phyloP scores from a whole-genome alignment of 2,329 filamentous ascomycete genomes.

The Colletotrichum spinosum region DNA sequence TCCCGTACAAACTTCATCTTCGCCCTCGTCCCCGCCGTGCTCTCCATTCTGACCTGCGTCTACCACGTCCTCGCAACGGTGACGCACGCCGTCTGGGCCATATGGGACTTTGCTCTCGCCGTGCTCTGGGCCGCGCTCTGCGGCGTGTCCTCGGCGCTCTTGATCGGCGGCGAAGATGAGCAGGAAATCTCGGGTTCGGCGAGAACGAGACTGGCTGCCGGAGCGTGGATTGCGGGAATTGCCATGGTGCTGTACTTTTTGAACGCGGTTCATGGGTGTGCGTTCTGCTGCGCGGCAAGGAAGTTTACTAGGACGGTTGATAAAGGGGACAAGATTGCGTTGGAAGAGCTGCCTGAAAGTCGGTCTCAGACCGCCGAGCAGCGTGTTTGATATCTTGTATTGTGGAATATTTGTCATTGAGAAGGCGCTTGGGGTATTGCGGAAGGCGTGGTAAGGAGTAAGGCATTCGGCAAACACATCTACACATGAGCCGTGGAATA shows the following conservation, averaged over 20 bases:
- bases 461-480: neutral
- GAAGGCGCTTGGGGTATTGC: neutral
- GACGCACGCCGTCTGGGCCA: slow-evolving; percentile 29
- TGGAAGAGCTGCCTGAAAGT: slow-evolving; percentile 8
- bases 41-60: slow-evolving; percentile 22
- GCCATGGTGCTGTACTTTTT: slow-evolving; percentile 26
- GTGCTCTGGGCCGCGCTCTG: slow-evolving; percentile 33
- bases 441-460: neutral
- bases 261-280: slow-evolving; percentile 19
- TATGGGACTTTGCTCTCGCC: slow-evolving; percentile 29
- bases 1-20: slow-evolving; percentile 24
- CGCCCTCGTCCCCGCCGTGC: slow-evolving; percentile 23
- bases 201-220: slow-evolving; percentile 13
- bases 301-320: slow-evolving; percentile 12
- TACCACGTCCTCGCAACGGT: slow-evolving; percentile 30
- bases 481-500: too few species aligned
- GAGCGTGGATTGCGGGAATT: slow-evolving; percentile 26
- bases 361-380: neutral
- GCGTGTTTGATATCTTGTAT: neutral
- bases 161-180: neutral
- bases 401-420: neutral
- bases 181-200: neutral
- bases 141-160: slow-evolving; percentile 10
- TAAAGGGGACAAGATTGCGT: neutral
- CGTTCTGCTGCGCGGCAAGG: slow-evolving; percentile 17